A percentile compares a stretch with the other conserved stretches of the same genome.
Conservation (phyloP, 768 basidiomycete genomes). For the Postia placenta region DNA sequence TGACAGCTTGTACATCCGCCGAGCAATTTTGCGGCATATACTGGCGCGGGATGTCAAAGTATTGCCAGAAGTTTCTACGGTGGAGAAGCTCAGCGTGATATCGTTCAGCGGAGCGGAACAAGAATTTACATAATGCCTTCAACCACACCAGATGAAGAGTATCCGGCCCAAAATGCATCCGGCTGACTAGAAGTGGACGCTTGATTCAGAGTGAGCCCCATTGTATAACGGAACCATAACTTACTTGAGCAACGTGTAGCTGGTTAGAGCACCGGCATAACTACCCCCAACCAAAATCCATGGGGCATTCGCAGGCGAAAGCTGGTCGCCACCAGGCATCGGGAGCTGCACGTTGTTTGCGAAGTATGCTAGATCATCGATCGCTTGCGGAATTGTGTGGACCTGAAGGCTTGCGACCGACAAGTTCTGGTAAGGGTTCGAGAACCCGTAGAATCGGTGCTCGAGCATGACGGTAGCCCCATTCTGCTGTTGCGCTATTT, state of each 20-base stretch:
- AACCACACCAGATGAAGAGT: constrained; percentile 61
- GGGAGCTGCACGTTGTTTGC: constrained; percentile 59
- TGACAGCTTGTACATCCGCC: constrained; percentile 59
- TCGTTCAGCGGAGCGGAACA: constrained; percentile 1
- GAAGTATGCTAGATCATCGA: constrained; percentile 69
- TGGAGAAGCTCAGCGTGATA: too few relatives aligned
- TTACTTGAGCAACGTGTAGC: constrained; percentile 67
- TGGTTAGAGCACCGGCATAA: constrained; percentile 41
- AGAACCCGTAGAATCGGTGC: constrained; percentile 72
- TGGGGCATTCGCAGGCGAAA: constrained; percentile 46
- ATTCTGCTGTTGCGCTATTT: constrained; percentile 58
- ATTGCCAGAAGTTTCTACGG: constrained; percentile 55
- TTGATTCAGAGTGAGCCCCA: too few relatives aligned
- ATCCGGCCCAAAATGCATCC: constrained; percentile 55
- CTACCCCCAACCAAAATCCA: constrained; percentile 40
- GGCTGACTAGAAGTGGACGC: constrained; percentile 38
- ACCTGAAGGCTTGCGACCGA: constrained; percentile 48
- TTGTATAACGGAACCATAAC: too few relatives aligned
- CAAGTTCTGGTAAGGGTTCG: constrained; percentile 62
- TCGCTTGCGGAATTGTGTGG: constrained; percentile 69
- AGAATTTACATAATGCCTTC: constrained; percentile 44
- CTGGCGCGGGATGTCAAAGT: constrained; percentile 65
- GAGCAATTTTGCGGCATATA: constrained; percentile 72
- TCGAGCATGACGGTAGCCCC: constrained; percentile 64
- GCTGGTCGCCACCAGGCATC: constrained; percentile 56